Percentiles rank a stretch among this genome's conserved stretches.
Evolutionary conservation across 2,329 filamentous ascomycete genomes (phyloP).

Genomic region (Beauveria varroae): DNA sequence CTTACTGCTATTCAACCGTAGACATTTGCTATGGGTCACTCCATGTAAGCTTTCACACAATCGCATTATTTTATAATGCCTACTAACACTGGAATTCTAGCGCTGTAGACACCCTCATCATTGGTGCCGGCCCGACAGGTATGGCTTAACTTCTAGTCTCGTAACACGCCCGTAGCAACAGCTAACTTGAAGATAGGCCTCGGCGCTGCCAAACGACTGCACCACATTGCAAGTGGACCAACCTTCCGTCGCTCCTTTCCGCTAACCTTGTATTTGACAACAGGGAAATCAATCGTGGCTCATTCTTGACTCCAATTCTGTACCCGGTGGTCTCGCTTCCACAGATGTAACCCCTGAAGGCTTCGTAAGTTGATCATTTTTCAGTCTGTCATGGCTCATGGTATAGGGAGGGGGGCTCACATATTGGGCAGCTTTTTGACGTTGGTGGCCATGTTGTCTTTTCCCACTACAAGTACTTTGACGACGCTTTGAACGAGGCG

Average conservation of each 20-base stretch:
- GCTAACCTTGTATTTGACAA: not conserved
- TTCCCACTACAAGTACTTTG: constrained; percentile 97
- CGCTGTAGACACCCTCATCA: too few species aligned
- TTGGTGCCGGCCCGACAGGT: too few species aligned
- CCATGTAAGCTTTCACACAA: too few species aligned
- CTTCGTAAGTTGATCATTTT: constrained; percentile 62
- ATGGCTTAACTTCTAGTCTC: too few species aligned
- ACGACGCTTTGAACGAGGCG: constrained; percentile 63
- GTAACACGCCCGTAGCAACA: too few species aligned
- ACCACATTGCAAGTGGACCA: not conserved
- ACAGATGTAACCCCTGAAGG: constrained; percentile 87
- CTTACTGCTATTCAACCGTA: too few species aligned
- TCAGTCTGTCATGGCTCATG: too few species aligned
- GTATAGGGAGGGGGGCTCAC: not conserved
- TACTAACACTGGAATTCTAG: too few species aligned
- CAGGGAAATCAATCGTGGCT: constrained; percentile 82
- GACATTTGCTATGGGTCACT: too few species aligned
- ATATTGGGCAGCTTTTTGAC: constrained; percentile 68
- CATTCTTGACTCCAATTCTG: constrained; percentile 80
- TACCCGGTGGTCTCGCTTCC: constrained; percentile 80
- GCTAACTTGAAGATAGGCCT: not conserved
- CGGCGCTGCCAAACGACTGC: constrained; percentile 9
- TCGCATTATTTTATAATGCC: too few species aligned
- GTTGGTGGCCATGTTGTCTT: constrained; percentile 92
- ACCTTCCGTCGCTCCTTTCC: too few species aligned